Percentiles rank a stretch among this genome's conserved stretches.
phyloP scores from a whole-genome alignment of 1,139 yeast genomes.

The Suhomyces terraborum region DNA sequence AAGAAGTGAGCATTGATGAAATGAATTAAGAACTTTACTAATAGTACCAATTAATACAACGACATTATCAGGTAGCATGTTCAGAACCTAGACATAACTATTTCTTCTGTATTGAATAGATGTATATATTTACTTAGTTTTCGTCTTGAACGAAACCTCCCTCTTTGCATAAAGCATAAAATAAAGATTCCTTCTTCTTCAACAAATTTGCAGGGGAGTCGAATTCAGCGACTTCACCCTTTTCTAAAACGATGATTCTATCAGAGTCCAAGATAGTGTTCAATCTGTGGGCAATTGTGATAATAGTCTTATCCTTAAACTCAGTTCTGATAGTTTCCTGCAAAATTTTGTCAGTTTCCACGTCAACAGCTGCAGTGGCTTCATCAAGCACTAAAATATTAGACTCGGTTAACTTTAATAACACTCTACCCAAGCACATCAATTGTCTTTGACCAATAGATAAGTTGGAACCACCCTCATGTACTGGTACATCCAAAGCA shows the following conservation, averaged over 20 bases:
- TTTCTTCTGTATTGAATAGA: neutral
- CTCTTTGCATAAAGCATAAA: slow-evolving; percentile 75
- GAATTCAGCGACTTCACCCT: slow-evolving; percentile 84
- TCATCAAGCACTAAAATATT: slow-evolving; percentile 85
- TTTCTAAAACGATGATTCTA: slow-evolving; percentile 80
- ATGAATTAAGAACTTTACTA: neutral
- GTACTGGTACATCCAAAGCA: slow-evolving; percentile 63
- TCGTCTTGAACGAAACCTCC: slow-evolving; percentile 51
- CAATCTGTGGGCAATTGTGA: slow-evolving; percentile 93
- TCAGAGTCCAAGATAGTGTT: slow-evolving; percentile 94
- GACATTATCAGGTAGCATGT: neutral
- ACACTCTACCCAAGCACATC: slow-evolving; percentile 87
- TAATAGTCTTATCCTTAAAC: slow-evolving; percentile 83
- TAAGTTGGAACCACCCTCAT: slow-evolving; percentile 85
- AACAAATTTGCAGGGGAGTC: slow-evolving; percentile 75
- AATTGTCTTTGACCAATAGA: slow-evolving; percentile 92
- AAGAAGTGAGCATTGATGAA: slow-evolving; percentile 67
- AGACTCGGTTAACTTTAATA: slow-evolving; percentile 63
- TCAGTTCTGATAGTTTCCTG: slow-evolving; percentile 87
- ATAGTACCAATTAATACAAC: neutral
- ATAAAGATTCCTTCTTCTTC: slow-evolving; percentile 66
- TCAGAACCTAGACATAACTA: neutral
- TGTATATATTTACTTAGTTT: neutral
- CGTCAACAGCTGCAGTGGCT: slow-evolving; percentile 98
- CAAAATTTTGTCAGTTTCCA: slow-evolving; percentile 83